phyloP scores from a whole-genome alignment of 2,329 filamentous ascomycete species.

The Alternaria conjuncta region DNA sequence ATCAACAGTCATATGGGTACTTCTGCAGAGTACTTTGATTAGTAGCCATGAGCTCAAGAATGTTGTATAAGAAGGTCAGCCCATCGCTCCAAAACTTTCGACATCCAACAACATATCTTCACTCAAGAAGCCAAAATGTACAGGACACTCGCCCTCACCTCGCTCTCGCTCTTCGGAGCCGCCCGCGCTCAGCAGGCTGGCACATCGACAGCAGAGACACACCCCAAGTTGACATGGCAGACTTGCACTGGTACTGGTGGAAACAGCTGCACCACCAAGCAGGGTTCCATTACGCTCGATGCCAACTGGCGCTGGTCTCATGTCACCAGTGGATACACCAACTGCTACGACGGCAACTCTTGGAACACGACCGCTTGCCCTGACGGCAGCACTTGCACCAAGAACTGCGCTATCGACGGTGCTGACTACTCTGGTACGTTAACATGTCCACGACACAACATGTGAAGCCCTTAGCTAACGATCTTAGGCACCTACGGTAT shows the following conservation, averaged over 20 bases:
- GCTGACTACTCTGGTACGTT: slow-evolving; percentile 49
- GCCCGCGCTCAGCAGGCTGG: slow-evolving; percentile 53
- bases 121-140: slow-evolving; percentile 46
- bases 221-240: slow-evolving; percentile 50
- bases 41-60: slow-evolving; percentile 1
- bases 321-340: slow-evolving; percentile 47
- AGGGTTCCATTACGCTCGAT: slow-evolving; percentile 48
- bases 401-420: slow-evolving; percentile 50
- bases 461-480: not conserved
- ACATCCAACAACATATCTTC: slow-evolving; percentile 36
- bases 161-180: slow-evolving; percentile 49
- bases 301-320: slow-evolving; percentile 59
- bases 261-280: slow-evolving; percentile 40
- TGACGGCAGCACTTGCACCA: slow-evolving; percentile 37
- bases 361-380: slow-evolving; percentile 49
- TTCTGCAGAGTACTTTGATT: slow-evolving; percentile 17
- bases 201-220: slow-evolving; percentile 48
- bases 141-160: slow-evolving; percentile 48
- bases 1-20: slow-evolving; percentile 25
- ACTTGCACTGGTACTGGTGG: slow-evolving; percentile 49
- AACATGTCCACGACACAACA: not conserved
- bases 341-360: slow-evolving; percentile 50
- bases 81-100: slow-evolving; percentile 20
- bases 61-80: slow-evolving; percentile 37
- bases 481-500: slow-evolving; percentile 54